These are phyloP conservation scores for Jatropha multifida DNA, from an alignment of 441 rosid genomes.

Conservation along the genomic window DNA sequence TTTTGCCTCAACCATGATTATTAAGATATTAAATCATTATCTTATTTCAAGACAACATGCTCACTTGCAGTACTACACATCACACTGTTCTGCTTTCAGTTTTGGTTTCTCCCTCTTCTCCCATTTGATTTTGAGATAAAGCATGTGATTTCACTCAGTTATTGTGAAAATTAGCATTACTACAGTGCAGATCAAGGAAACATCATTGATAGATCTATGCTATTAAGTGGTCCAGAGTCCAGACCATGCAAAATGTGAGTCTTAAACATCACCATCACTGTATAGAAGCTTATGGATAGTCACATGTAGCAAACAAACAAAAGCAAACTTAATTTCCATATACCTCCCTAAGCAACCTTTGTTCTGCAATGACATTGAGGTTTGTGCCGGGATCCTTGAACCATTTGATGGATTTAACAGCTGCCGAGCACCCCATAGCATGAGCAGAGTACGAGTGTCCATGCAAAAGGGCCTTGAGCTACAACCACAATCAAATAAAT, in stretches of 20 bases:
- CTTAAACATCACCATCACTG: constrained; percentile 1
- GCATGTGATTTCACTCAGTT: neutral
- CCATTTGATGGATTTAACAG: constrained; percentile 82
- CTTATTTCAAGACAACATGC: neutral
- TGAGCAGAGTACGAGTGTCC: constrained; percentile 97
- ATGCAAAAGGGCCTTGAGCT: constrained; percentile 94
- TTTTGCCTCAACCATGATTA: neutral
- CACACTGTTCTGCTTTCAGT: neutral
- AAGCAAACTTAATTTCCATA: constrained; percentile 11
- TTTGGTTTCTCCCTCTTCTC: neutral
- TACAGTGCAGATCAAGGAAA: neutral
- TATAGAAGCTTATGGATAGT: constrained; percentile 10
- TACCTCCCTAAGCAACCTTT: constrained; percentile 74
- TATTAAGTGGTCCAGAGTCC: neutral
- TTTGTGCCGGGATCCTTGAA: constrained; percentile 80
- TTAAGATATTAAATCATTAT: neutral
- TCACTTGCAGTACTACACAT: neutral
- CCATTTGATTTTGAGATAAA: neutral
- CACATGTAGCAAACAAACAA: neutral
- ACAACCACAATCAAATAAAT: constrained; percentile 31
- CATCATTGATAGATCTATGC: neutral
- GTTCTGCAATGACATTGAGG: constrained; percentile 51
- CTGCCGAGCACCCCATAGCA: constrained; percentile 93
- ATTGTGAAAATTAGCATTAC: neutral
- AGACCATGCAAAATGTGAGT: constrained; percentile 1